Conservation (phyloP, 1,284 basidiomycete species). For the Cystobasidium slooffiae region DNA sequence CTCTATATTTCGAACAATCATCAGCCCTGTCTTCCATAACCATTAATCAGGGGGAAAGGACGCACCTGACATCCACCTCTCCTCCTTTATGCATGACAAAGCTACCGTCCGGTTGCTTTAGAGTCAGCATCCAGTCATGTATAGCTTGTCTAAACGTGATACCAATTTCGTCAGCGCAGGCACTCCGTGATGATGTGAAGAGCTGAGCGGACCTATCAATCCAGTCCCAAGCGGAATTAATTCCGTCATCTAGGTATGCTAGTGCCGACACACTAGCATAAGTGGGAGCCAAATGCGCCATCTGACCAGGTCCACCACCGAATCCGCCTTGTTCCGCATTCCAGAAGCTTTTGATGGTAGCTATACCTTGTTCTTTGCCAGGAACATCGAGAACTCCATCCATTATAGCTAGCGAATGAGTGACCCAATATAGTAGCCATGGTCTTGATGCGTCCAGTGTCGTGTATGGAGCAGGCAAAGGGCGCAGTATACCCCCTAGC, state of each 20-base stretch:
- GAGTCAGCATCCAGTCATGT: conserved; percentile 86
- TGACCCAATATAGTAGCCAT: conserved; percentile 89
- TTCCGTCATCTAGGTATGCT: conserved; percentile 72
- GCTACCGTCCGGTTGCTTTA: conserved; percentile 93
- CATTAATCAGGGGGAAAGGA: conserved; percentile 31
- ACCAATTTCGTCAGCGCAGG: conserved; percentile 67
- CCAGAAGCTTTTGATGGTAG: conserved; percentile 66
- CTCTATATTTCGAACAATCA: conserved; percentile 59
- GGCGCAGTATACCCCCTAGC: conserved; percentile 61
- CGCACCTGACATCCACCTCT: conserved; percentile 89
- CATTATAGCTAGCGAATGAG: conserved; percentile 76
- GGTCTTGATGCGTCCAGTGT: conserved; percentile 87
- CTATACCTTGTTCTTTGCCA: conserved; percentile 73
- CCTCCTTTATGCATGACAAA: conserved; percentile 86
- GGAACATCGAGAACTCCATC: conserved; percentile 75
- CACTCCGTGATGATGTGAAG: conserved; percentile 26
- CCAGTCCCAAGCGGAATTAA: conserved; percentile 57
- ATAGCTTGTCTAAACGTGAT: conserved; percentile 77
- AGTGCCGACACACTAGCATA: conserved; percentile 86
- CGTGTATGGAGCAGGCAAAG: conserved; percentile 58
- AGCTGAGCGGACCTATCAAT: conserved; percentile 54
- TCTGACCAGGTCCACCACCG: conserved; percentile 85
- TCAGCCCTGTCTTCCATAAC: conserved; percentile 12
- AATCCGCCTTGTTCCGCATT: conserved; percentile 77
- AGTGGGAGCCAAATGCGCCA: conserved; percentile 84